Conservation (phyloP, 1,284 basidiomycete species). For the Ceratobasidium sp. region DNA sequence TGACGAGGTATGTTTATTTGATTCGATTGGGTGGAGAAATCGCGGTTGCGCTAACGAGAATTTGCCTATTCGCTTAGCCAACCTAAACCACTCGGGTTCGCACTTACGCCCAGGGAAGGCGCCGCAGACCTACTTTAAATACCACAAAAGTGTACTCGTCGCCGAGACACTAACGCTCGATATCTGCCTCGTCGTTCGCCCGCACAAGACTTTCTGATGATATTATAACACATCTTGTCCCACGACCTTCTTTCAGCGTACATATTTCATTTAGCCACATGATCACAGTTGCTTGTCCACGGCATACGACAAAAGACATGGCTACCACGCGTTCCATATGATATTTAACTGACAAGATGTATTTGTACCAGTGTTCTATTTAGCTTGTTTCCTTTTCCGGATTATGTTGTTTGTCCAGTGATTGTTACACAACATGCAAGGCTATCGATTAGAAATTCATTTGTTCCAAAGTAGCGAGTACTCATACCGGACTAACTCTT, state of each 20-base stretch:
- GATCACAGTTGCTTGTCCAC: background rate
- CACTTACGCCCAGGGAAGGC: slow-evolving; percentile 17
- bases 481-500: too few relatives aligned
- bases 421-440: too few relatives aligned
- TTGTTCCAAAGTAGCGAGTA: too few relatives aligned
- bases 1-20: slow-evolving; percentile 27
- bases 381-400: too few relatives aligned
- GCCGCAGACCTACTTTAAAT: slow-evolving; percentile 31
- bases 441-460: too few relatives aligned
- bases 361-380: too few relatives aligned
- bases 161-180: background rate
- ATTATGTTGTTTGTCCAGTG: background rate
- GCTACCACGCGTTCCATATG: background rate
- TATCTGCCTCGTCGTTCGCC: background rate
- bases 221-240: background rate
- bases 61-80: slow-evolving; percentile 10
- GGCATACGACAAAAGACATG: background rate
- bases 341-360: slow-evolving; percentile 1
- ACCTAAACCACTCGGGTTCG: slow-evolving; percentile 37
- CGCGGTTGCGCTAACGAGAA: background rate
- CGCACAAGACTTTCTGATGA: background rate
- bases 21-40: too few relatives aligned
- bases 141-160: background rate
- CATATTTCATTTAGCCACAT: background rate
- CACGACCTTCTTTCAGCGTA: background rate